Evolutionary conservation across 768 basidiomycete species (phyloP).

Genomic region (Macrolepiota fuliginosa): DNA sequence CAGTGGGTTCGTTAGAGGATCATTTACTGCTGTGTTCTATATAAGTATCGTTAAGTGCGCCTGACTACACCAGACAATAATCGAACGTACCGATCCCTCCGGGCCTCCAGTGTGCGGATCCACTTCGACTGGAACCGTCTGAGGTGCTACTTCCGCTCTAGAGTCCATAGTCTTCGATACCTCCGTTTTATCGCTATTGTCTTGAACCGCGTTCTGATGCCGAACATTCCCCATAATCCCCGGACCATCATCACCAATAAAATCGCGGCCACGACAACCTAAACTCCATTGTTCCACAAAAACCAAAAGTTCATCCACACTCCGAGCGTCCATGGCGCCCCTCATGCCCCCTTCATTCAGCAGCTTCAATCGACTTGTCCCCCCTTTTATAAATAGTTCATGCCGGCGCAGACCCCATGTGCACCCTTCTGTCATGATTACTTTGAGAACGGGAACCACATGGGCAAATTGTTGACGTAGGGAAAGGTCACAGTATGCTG

Average conservation of each 20-base stretch:
- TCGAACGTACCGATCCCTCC: background rate
- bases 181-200: background rate
- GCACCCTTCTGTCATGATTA: conserved; percentile 57
- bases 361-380: conserved; percentile 40
- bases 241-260: conserved; percentile 5
- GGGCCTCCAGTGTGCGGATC: background rate
- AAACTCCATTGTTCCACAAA: conserved; percentile 44
- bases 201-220: background rate
- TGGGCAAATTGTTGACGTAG: conserved; percentile 64
- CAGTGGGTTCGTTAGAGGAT: background rate
- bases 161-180: background rate
- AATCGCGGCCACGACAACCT: conserved; percentile 17
- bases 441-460: conserved; percentile 58
- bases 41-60: background rate
- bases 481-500: conserved; percentile 25
- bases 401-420: conserved; percentile 49
- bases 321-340: conserved; percentile 37
- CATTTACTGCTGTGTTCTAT: background rate
- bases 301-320: conserved; percentile 33
- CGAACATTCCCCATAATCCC: background rate
- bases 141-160: background rate
- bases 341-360: conserved; percentile 34
- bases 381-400: conserved; percentile 57
- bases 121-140: background rate
- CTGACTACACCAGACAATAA: background rate